Percentiles rank a stretch among this genome's conserved stretches.
Evolutionary conservation across 129 eudicot species (phyloP).

Genomic region (Helianthus annuus): DNA sequence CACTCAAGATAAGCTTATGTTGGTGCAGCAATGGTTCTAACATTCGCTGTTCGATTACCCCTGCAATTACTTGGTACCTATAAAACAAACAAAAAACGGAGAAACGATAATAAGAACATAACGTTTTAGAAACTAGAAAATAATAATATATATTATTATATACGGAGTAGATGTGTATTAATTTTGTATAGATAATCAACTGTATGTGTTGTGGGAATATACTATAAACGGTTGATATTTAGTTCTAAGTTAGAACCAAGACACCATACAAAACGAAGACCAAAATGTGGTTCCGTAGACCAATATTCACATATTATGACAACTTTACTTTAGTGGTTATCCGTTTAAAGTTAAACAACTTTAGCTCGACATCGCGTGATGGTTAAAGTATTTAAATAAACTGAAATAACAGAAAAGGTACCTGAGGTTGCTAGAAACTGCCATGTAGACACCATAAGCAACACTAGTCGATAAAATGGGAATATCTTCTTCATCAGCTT

Average conservation of each 20-base stretch:
- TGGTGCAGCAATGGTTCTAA: slow-evolving; percentile 79
- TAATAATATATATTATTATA: background rate
- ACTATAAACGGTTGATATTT: background rate
- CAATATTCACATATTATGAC: background rate
- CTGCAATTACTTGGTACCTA: slow-evolving; percentile 92
- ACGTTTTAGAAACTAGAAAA: background rate
- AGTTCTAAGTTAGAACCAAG: background rate
- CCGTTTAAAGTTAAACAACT: slow-evolving; percentile 3
- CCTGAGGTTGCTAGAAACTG: slow-evolving; percentile 95
- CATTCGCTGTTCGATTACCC: slow-evolving; percentile 78
- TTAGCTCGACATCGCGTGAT: background rate
- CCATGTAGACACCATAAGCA: slow-evolving; percentile 92
- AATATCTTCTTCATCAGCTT: slow-evolving; percentile 82
- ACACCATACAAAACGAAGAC: background rate
- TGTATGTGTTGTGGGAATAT: background rate
- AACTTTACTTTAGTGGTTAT: slow-evolving; percentile 8
- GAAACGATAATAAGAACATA: background rate
- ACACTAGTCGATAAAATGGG: slow-evolving; percentile 70
- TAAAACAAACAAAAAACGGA: background rate
- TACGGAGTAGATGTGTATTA: background rate
- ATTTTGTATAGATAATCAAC: background rate
- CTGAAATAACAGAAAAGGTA: slow-evolving; percentile 27
- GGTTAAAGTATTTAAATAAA: background rate
- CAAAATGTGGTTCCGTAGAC: background rate
- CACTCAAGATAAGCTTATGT: slow-evolving; percentile 68